These are phyloP conservation scores for Kwoniella sp. DNA, from an alignment of 768 basidiomycete genomes.

Conservation along the genomic window DNA sequence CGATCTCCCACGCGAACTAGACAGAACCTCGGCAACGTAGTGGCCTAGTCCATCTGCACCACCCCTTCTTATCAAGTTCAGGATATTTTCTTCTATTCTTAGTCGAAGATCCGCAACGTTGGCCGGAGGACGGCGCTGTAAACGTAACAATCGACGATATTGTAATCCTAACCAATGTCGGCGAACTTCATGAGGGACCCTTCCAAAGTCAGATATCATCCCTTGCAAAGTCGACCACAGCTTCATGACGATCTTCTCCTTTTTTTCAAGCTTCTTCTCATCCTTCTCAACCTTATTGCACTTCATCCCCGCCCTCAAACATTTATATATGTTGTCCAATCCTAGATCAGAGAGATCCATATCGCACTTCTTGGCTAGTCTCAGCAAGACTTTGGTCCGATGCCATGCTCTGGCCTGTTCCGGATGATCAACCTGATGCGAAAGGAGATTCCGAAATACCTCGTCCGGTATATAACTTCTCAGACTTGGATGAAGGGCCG, in stretches of 20 bases:
- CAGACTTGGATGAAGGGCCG: constrained; percentile 34
- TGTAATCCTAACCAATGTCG: constrained; percentile 19
- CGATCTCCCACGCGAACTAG: not conserved
- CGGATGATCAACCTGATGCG: constrained; percentile 30
- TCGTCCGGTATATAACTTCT: constrained; percentile 41
- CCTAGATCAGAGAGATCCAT: constrained; percentile 20
- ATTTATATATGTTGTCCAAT: constrained; percentile 6
- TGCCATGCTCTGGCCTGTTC: constrained; percentile 11
- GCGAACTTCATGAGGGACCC: constrained; percentile 16
- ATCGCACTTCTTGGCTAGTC: constrained; percentile 17
- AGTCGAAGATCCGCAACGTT: not conserved
- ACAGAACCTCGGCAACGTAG: constrained; percentile 11
- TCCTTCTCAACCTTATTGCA: constrained; percentile 1
- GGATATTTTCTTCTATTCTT: constrained; percentile 6
- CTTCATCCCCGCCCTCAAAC: constrained; percentile 13
- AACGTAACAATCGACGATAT: not conserved
- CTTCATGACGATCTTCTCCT: constrained; percentile 12
- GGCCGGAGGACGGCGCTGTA: not conserved
- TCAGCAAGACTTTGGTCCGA: constrained; percentile 3
- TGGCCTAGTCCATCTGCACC: constrained; percentile 4
- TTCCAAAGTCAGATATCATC: not conserved
- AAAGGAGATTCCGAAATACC: constrained; percentile 28
- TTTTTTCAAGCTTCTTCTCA: constrained; percentile 5
- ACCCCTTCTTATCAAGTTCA: constrained; percentile 9
- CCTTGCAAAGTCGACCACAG: constrained; percentile 5